Evolutionary conservation across 108 stramenopile genomes (phyloP), one percentile per base, ranked within the genome.

Genomic region (Cyclotella kingstonii): DNA sequence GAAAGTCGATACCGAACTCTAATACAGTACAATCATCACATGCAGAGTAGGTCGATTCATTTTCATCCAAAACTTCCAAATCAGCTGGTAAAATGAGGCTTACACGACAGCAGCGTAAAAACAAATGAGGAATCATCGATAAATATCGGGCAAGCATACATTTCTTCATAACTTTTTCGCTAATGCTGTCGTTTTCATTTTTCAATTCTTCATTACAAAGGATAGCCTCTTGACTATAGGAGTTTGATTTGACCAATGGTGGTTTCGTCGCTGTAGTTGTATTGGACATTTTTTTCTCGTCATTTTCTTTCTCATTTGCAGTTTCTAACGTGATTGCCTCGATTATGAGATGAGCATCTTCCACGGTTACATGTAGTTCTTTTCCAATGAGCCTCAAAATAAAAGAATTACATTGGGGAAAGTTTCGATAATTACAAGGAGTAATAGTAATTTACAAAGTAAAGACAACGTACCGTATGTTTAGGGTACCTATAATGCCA

Each of bases 261-360:
- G n/a, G n/a, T n/a, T n/a, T n/a, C n/a, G n/a, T n/a, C n/a, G n/a
- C n/a, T n/a, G n/a, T n/a, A n/a, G n/a, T n/a, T n/a, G n/a, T n/a
- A n/a, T n/a, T 42, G 15, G 6, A 38, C 25, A 33, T 43, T 18
- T 46, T 39, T 2, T 12, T 31, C 2, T 39, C 25, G 4, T 48
- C 44, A 30, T 60, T 67, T 36, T 65, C 74, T 9, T 78, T 66
- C 23, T 45, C 44, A 47, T 49, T 49, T 9, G 38, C 17, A 46
- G 57, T 48, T 46, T 51, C 47, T 30, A 40, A 61, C 9, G 77
- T 81, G 15, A 78, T 36, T 26, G 81, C 83, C 63, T 90, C 89
- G 8, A 90, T 46, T 8, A 83, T 76, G 18, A 90, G 61, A 62
- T 77, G 77, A 15, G 84, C 89, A 69, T 87, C 89, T 76, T 90